A percentile compares a stretch with the other conserved stretches of the same genome.
phyloP scores from a whole-genome alignment of 2,329 filamentous ascomycete genomes.

The Alternaria brassicicola region DNA sequence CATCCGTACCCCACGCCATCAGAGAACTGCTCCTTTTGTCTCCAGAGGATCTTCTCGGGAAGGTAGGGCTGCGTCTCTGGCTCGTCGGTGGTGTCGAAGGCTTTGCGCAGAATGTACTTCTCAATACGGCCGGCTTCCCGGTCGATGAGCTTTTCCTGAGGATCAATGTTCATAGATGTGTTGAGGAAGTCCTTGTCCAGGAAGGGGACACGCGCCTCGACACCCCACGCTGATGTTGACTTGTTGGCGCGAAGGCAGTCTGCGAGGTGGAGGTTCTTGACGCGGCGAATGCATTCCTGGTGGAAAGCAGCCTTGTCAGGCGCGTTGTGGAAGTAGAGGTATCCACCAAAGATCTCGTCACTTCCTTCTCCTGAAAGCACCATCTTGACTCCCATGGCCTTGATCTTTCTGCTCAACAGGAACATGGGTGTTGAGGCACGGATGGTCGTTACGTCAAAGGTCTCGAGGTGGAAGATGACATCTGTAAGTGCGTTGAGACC shows the following conservation, averaged over 20 bases:
- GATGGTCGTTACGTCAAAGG: conserved; percentile 97
- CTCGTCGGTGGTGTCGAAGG: conserved; percentile 91
- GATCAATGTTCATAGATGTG: conserved; percentile 90
- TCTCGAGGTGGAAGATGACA: conserved; percentile 97
- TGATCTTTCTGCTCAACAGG: conserved; percentile 96
- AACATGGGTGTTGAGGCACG: conserved; percentile 99
- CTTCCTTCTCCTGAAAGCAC: conserved; percentile 95
- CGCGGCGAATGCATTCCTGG: conserved; percentile 88
- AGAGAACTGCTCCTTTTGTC: conserved; percentile 99
- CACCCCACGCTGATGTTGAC: conserved; percentile 96
- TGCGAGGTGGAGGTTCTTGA: conserved; percentile 96
- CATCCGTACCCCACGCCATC: conserved; percentile 98
- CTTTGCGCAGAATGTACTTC: conserved; percentile 98
- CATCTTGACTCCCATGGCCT: conserved; percentile 99
- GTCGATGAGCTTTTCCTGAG: conserved; percentile 88
- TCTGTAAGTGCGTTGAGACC: conserved; percentile 95
- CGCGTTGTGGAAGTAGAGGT: conserved; percentile 97
- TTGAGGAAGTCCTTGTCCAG: conserved; percentile 97
- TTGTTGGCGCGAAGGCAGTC: conserved; percentile 99
- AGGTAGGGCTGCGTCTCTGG: conserved; percentile 82
- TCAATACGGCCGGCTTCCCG: conserved; percentile 80
- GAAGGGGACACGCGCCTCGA: conserved; percentile 97
- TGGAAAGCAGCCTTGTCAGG: conserved; percentile 93
- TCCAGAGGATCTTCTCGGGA: conserved; percentile 94
- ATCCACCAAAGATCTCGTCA: conserved; percentile 98